A percentile compares a stretch with the other conserved stretches of the same genome.
Evolutionary conservation across 768 basidiomycete genomes (phyloP).

Genomic region (Termitomyces sp.): DNA sequence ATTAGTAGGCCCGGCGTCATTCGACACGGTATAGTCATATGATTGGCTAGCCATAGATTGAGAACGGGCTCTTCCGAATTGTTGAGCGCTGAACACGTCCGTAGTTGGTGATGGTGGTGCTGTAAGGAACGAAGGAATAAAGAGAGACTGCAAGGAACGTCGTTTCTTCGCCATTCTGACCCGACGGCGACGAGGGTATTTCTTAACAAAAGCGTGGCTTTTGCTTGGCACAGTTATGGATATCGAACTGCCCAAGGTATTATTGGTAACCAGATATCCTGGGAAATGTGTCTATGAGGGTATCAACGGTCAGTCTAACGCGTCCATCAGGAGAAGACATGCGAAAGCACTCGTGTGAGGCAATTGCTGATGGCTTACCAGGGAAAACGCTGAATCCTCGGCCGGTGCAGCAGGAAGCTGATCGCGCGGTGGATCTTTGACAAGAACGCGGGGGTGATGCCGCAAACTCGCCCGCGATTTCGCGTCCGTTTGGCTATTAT

Average conservation of each 20-base stretch:
- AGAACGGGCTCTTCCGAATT: slow-evolving; percentile 18
- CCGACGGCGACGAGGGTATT: slow-evolving; percentile 7
- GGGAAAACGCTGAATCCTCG: slow-evolving; percentile 16
- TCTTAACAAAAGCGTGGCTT: slow-evolving; percentile 2
- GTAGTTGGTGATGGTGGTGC: slow-evolving; percentile 21
- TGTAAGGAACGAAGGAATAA: slow-evolving; percentile 43
- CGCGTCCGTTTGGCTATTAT: slow-evolving; percentile 5
- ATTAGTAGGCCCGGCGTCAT: slow-evolving; percentile 4
- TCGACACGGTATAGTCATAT: slow-evolving; percentile 4
- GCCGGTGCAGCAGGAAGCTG: slow-evolving; percentile 19
- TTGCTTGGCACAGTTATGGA: slow-evolving; percentile 12
- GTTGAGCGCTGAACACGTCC: slow-evolving; percentile 13
- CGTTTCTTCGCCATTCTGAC: slow-evolving; percentile 43
- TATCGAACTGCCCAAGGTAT: slow-evolving; percentile 7
- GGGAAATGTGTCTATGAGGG: slow-evolving; percentile 16
- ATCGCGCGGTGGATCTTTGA: slow-evolving; percentile 27
- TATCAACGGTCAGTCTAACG: slow-evolving; percentile 14
- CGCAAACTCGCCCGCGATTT: slow-evolving; percentile 3
- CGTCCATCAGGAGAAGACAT: slow-evolving; percentile 11
- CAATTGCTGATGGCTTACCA: slow-evolving; percentile 22
- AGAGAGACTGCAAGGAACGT: slow-evolving; percentile 48
- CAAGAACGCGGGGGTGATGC: slow-evolving; percentile 13
- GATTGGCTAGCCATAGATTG: slow-evolving; percentile 18
- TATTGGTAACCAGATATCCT: slow-evolving; percentile 7
- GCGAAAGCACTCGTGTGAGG: slow-evolving; percentile 6